Evolutionary conservation across 2,329 filamentous ascomycete genomes (phyloP).

Genomic region (Colletotrichum tropicicola): DNA sequence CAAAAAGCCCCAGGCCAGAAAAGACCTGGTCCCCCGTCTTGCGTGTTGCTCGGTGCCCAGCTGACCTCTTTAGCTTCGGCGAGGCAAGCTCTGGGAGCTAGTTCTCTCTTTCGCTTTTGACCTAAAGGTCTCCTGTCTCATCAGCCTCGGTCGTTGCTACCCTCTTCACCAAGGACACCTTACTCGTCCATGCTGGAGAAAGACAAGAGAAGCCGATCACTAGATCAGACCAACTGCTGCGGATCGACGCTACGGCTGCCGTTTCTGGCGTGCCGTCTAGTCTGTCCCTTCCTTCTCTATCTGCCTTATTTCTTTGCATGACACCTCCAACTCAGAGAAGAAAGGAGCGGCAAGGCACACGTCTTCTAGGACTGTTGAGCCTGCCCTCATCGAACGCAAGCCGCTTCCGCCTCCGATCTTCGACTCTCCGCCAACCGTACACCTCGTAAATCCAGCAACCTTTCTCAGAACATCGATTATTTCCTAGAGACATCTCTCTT

Average conservation of each 20-base stretch:
- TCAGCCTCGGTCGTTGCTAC: not conserved
- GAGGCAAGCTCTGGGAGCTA: too few relatives aligned
- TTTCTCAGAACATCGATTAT: not conserved
- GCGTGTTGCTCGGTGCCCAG: too few relatives aligned
- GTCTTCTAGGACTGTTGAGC: constrained; percentile 13
- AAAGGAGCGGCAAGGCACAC: not conserved
- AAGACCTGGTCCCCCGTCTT: too few relatives aligned
- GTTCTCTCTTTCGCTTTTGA: too few relatives aligned
- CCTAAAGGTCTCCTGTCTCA: too few relatives aligned
- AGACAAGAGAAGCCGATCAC: constrained; percentile 2
- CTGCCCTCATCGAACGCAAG: not conserved
- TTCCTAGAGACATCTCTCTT: not conserved
- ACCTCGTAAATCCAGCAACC: not conserved
- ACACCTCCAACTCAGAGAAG: not conserved
- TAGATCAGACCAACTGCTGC: not conserved
- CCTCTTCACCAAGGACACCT: not conserved
- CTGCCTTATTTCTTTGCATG: not conserved
- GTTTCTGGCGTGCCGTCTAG: not conserved
- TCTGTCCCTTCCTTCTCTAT: constrained; percentile 4
- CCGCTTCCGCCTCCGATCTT: not conserved
- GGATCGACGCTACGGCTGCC: constrained; percentile 28
- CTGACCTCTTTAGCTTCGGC: too few relatives aligned
- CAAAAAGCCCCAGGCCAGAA: too few relatives aligned
- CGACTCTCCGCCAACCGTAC: not conserved
- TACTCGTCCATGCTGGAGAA: too few relatives aligned